phyloP scores from a whole-genome alignment of 176 grass and related monocot genomes.

The Phoenix dactylifera region DNA sequence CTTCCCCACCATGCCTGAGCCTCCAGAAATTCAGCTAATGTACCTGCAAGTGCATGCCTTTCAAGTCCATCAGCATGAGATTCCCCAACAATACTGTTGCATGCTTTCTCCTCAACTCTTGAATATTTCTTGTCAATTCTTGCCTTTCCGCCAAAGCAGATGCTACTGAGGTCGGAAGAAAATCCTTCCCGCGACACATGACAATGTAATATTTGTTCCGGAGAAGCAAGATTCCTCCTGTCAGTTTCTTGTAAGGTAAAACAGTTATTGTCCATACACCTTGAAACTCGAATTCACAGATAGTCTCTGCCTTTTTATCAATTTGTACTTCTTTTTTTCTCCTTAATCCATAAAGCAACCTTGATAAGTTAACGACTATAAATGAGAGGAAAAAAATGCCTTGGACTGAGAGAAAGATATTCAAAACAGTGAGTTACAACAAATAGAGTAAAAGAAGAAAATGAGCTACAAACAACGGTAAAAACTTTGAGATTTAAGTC shows the following conservation, averaged over 20 bases:
- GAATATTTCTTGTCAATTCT: slow-evolving; percentile 68
- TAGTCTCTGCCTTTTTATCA: too few species aligned
- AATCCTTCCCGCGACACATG: slow-evolving; percentile 94
- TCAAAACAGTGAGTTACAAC: too few species aligned
- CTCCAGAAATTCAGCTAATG: slow-evolving; percentile 88
- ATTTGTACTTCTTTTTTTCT: too few species aligned
- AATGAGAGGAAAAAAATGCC: too few species aligned
- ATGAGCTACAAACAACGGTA: too few species aligned
- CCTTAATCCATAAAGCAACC: too few species aligned
- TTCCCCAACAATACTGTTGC: slow-evolving; percentile 22
- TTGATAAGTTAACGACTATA: too few species aligned
- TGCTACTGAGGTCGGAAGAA: slow-evolving; percentile 61
- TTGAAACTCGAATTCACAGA: background rate
- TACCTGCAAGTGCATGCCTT: slow-evolving; percentile 67
- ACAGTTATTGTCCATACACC: slow-evolving; percentile 11
- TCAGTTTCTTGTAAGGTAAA: slow-evolving; percentile 51
- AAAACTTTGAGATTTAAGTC: too few species aligned
- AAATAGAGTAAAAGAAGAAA: too few species aligned
- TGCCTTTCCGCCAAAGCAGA: slow-evolving; percentile 72
- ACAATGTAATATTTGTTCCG: slow-evolving; percentile 97
- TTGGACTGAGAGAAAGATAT: too few species aligned
- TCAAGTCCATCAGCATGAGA: slow-evolving; percentile 30
- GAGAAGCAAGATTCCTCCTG: slow-evolving; percentile 79
- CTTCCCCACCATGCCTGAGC: slow-evolving; percentile 85
- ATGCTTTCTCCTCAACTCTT: slow-evolving; percentile 73